Conservation (phyloP, 73 alveolate species). For the Paramecium tetraurelia region DNA sequence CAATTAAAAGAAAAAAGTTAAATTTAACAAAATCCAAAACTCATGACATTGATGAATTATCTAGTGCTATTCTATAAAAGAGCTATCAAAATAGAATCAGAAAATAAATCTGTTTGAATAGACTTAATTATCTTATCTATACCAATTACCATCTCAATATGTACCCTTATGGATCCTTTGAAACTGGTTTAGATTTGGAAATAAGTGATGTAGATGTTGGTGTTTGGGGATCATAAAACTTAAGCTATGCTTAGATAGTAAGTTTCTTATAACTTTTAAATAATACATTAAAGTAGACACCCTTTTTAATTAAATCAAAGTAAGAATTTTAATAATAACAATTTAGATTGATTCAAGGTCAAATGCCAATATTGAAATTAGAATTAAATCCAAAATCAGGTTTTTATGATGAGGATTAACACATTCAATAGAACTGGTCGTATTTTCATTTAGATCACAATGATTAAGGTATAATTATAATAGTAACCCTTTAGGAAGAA, state of each 20-base stretch:
- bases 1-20: background rate
- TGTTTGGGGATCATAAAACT: background rate
- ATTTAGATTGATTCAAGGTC: background rate
- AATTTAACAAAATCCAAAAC: background rate
- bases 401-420: background rate
- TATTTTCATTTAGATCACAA: background rate
- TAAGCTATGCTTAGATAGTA: background rate
- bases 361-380: conserved; percentile 25
- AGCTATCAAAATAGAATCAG: background rate
- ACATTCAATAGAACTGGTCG: background rate
- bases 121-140: background rate
- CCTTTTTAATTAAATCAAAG: background rate
- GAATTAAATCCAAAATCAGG: conserved; percentile 24
- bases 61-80: background rate
- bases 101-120: background rate
- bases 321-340: background rate
- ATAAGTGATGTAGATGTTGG: conserved; percentile 45
- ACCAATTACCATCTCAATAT: background rate
- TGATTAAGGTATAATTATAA: background rate
- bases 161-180: conserved; percentile 26
- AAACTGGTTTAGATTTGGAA: conserved; percentile 21
- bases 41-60: background rate
- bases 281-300: background rate
- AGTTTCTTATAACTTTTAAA: background rate
- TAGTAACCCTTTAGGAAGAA: background rate